phyloP scores from a whole-genome alignment of 257 asterid genomes.

The Lantana camara region DNA sequence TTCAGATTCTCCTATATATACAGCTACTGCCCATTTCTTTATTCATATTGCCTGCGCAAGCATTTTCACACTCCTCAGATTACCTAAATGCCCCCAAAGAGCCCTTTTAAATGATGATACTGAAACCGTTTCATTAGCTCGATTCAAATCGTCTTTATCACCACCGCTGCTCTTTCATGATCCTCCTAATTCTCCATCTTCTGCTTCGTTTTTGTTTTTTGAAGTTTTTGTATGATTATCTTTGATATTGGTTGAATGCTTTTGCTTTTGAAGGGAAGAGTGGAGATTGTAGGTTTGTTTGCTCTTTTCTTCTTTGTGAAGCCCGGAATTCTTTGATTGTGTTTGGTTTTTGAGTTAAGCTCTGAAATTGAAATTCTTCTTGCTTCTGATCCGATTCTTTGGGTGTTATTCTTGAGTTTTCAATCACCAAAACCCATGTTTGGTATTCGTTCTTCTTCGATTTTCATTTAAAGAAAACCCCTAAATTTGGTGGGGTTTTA shows the following conservation, averaged over 20 bases:
- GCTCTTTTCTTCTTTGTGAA: constrained; percentile 6
- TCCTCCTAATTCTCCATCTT: constrained; percentile 26
- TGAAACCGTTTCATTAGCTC: constrained; percentile 26
- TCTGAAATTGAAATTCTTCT: constrained; percentile 11
- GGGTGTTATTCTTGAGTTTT: constrained; percentile 20
- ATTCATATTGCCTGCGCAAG: constrained; percentile 20
- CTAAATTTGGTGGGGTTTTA: constrained; percentile 26
- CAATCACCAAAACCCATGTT: constrained; percentile 9
- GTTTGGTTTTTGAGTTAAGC: constrained; percentile 18
- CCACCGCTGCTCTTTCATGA: constrained; percentile 31
- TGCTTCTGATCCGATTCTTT: constrained; percentile 14
- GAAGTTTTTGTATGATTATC: constrained; percentile 2
- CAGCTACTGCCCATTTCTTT: constrained; percentile 27
- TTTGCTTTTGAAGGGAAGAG: constrained; percentile 6
- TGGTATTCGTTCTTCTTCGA: not conserved
- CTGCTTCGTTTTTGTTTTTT: not conserved
- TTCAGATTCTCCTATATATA: constrained; percentile 45
- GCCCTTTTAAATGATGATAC: constrained; percentile 28
- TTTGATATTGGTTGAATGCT: not conserved
- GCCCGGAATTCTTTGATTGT: not conserved
- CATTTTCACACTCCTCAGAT: constrained; percentile 29
- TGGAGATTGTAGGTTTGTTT: not conserved
- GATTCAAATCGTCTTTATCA: constrained; percentile 30
- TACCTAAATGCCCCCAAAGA: constrained; percentile 39
- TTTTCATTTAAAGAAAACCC: constrained; percentile 18